Percentiles rank a stretch among this genome's conserved stretches.
These are phyloP conservation scores for Hypoxylon rickii DNA, from an alignment of 495 filamentous ascomycete species.

Conservation along the genomic window DNA sequence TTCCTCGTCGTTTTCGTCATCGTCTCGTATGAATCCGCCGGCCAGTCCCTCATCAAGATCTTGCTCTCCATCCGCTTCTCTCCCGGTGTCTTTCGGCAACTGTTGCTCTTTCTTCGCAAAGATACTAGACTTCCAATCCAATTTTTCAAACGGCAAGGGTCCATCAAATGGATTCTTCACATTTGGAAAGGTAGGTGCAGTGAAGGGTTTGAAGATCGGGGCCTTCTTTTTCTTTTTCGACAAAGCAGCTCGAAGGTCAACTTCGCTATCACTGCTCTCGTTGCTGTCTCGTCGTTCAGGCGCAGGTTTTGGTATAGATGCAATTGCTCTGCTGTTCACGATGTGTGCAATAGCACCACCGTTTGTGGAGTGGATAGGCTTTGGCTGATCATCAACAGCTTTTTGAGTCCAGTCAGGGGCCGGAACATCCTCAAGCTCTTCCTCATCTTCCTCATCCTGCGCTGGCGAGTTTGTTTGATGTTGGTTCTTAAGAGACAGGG, in stretches of 20 bases:
- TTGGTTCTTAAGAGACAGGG: constrained; percentile 69
- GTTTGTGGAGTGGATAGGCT: constrained; percentile 55
- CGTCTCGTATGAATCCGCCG: constrained; percentile 68
- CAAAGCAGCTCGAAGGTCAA: constrained; percentile 65
- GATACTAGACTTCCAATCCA: constrained; percentile 68
- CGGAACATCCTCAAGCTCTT: constrained; percentile 52
- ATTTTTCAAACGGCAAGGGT: constrained; percentile 85
- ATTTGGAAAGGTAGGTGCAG: constrained; percentile 38
- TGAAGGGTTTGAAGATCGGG: constrained; percentile 18
- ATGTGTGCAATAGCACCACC: constrained; percentile 65
- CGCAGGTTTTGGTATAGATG: constrained; percentile 50
- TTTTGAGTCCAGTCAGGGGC: constrained; percentile 60
- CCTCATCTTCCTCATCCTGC: constrained; percentile 47
- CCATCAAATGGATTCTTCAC: constrained; percentile 68
- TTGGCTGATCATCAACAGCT: constrained; percentile 56
- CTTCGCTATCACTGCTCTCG: constrained; percentile 63
- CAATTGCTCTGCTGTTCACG: constrained; percentile 64
- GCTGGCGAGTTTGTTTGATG: constrained; percentile 35
- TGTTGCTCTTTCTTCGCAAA: constrained; percentile 55
- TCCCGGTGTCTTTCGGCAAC: constrained; percentile 22
- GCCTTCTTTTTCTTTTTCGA: constrained; percentile 48
- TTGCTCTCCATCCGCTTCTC: constrained; percentile 28
- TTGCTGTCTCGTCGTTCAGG: constrained; percentile 43
- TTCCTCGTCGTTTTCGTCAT: constrained; percentile 30
- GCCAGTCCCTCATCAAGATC: constrained; percentile 57